Percentiles rank a stretch among this genome's conserved stretches.
phyloP scores from a whole-genome alignment of 352 stramenopile genomes.

The Globisporangium cylindrosporum region DNA sequence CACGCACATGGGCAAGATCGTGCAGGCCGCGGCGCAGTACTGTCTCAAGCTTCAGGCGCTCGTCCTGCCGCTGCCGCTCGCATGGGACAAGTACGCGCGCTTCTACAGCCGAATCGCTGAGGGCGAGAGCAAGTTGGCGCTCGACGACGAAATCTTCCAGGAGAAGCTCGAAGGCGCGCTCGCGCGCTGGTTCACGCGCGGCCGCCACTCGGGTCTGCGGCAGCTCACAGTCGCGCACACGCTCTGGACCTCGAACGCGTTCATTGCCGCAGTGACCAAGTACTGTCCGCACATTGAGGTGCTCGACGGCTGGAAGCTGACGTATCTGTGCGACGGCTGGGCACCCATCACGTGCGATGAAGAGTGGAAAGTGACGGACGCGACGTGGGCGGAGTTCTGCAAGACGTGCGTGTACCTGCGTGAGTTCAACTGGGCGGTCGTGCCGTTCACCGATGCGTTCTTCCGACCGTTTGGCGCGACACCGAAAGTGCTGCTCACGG shows the following conservation, averaged over 20 bases:
- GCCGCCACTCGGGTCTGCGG: constrained; percentile 26
- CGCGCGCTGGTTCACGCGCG: constrained; percentile 37
- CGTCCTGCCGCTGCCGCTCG: constrained; percentile 37
- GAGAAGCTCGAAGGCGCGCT: constrained; percentile 28
- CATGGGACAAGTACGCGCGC: constrained; percentile 36
- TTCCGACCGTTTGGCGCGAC: constrained; percentile 41
- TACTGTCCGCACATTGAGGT: constrained; percentile 53
- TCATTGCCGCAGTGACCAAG: constrained; percentile 34
- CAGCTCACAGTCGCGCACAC: constrained; percentile 43
- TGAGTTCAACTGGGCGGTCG: constrained; percentile 61
- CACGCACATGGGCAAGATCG: constrained; percentile 31
- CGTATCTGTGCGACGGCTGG: constrained; percentile 47
- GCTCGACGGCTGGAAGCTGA: constrained; percentile 56
- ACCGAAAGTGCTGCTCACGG: constrained; percentile 36
- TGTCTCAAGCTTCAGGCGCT: constrained; percentile 49
- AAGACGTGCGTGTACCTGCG: constrained; percentile 31
- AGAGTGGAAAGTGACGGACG: constrained; percentile 41
- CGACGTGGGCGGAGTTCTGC: constrained; percentile 44
- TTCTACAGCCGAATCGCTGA: constrained; percentile 20
- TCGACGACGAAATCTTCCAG: constrained; percentile 28
- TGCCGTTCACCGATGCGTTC: constrained; percentile 49
- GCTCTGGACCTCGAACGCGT: constrained; percentile 34
- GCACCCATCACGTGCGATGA: constrained; percentile 46
- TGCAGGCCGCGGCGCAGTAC: constrained; percentile 32
- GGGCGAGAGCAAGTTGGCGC: constrained; percentile 13